phyloP scores from a whole-genome alignment of 352 stramenopile genomes.

The Globisporangium apiculatum region DNA sequence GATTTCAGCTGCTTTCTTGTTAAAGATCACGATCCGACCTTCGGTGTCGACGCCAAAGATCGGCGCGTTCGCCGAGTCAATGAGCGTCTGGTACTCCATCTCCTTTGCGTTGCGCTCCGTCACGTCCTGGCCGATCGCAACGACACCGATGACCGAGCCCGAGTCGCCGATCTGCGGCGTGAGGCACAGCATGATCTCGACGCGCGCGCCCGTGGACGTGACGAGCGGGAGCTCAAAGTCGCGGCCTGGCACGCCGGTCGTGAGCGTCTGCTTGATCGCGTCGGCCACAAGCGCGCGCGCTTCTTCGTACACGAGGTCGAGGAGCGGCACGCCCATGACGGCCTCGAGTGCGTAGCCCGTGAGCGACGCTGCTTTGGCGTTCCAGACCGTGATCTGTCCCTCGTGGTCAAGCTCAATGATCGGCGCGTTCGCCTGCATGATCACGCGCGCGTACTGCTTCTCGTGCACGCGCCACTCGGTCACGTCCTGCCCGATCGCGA shows the following conservation, averaged over 20 bases:
- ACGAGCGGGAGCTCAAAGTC: slow-evolving; percentile 52
- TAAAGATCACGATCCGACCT: slow-evolving; percentile 75
- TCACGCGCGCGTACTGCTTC: slow-evolving; percentile 47
- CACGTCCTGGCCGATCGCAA: slow-evolving; percentile 68
- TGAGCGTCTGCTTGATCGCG: slow-evolving; percentile 33
- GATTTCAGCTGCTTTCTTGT: slow-evolving; percentile 85
- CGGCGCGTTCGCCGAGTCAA: slow-evolving; percentile 72
- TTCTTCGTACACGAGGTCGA: slow-evolving; percentile 41
- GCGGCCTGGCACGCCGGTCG: slow-evolving; percentile 31
- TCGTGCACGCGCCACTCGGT: slow-evolving; percentile 34
- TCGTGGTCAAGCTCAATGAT: slow-evolving; percentile 73
- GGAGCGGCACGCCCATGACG: slow-evolving; percentile 34
- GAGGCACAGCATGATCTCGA: slow-evolving; percentile 49
- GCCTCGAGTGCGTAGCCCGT: slow-evolving; percentile 51
- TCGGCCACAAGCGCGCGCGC: slow-evolving; percentile 35
- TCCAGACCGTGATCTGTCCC: slow-evolving; percentile 63
- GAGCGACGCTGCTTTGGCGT: slow-evolving; percentile 47
- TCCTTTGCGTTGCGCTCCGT: slow-evolving; percentile 56
- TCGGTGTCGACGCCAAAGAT: slow-evolving; percentile 70
- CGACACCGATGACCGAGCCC: slow-evolving; percentile 35
- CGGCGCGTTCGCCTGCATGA: slow-evolving; percentile 67
- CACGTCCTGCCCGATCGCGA: slow-evolving; percentile 47
- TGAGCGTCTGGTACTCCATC: slow-evolving; percentile 62
- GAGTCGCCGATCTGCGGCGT: slow-evolving; percentile 39
- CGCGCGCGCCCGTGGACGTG: slow-evolving; percentile 33